Percentiles rank a stretch among this genome's conserved stretches.
phyloP scores from a whole-genome alignment of 208 protist species.

The Lotmaria passim region DNA sequence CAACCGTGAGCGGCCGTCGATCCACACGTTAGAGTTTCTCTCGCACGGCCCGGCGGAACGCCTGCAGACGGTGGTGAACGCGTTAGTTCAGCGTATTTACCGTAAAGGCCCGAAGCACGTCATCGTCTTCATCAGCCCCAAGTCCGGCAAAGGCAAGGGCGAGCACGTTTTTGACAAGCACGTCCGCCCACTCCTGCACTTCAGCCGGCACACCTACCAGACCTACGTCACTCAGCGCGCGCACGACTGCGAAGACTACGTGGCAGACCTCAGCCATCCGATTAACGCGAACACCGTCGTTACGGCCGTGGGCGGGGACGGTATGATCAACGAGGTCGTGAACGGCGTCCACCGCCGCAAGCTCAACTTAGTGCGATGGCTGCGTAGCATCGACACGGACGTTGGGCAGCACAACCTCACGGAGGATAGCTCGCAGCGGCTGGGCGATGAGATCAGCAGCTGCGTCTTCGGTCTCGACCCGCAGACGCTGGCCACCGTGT shows the following conservation, averaged over 20 bases:
- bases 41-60: constrained; percentile 25
- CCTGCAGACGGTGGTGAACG: constrained; percentile 33
- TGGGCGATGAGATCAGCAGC: constrained; percentile 12
- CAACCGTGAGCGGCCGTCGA: constrained; percentile 32
- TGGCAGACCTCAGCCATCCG: constrained; percentile 67
- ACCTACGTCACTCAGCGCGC: constrained; percentile 59
- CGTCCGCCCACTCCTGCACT: constrained; percentile 71
- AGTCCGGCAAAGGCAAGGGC: constrained; percentile 74
- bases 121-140: constrained; percentile 77
- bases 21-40: constrained; percentile 62
- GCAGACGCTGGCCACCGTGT: constrained; percentile 6
- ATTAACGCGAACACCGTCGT: constrained; percentile 61
- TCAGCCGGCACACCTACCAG: constrained; percentile 68
- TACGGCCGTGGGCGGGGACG: constrained; percentile 76
- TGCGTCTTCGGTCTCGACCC: not conserved
- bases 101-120: constrained; percentile 56
- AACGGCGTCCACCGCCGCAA: constrained; percentile 81
- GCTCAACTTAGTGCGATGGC: constrained; percentile 40
- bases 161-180: constrained; percentile 55
- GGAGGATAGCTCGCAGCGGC: constrained; percentile 4
- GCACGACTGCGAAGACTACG: constrained; percentile 83
- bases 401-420: not conserved
- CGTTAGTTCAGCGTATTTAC: constrained; percentile 61
- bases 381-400: constrained; percentile 26
- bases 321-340: constrained; percentile 82